phyloP scores from a whole-genome alignment of 2,329 filamentous ascomycete species.

The Proliferodiscus dingleyae region DNA sequence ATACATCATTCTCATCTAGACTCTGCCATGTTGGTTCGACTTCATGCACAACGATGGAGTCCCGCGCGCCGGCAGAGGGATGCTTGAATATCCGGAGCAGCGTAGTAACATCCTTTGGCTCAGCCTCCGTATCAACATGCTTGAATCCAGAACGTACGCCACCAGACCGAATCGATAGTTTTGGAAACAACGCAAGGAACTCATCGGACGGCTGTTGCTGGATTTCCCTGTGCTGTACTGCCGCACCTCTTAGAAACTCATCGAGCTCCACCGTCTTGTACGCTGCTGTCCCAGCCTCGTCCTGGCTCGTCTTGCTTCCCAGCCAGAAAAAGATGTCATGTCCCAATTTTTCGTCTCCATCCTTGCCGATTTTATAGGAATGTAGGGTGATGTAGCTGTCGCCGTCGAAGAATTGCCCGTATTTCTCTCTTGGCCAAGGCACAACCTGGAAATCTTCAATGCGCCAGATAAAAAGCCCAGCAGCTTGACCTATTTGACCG shows the following conservation, averaged over 20 bases:
- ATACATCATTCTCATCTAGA: conserved; percentile 62
- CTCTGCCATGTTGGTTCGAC: conserved; percentile 57
- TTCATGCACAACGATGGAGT: conserved; percentile 55
- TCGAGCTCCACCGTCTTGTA: conserved; percentile 70
- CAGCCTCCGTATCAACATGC: conserved; percentile 49
- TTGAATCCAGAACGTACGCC: conserved; percentile 59
- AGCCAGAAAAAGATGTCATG: conserved; percentile 71
- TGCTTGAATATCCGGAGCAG: conserved; percentile 59
- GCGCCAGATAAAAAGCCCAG: conserved; percentile 60
- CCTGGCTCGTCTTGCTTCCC: conserved; percentile 59
- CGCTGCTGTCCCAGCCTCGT: conserved; percentile 63
- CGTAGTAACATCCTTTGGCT: conserved; percentile 41
- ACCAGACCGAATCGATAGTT: conserved; percentile 54
- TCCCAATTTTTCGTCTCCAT: conserved; percentile 42
- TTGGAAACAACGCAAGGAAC: conserved; percentile 57
- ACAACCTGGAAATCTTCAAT: conserved; percentile 64
- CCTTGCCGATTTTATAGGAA: conserved; percentile 48
- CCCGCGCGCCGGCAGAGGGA: conserved; percentile 38
- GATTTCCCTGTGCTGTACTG: conserved; percentile 61
- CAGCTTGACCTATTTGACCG: conserved; percentile 44
- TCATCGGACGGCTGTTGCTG: conserved; percentile 46
- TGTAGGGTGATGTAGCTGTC: conserved; percentile 64
- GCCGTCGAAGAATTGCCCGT: conserved; percentile 60
- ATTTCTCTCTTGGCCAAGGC: conserved; percentile 50
- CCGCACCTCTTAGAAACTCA: conserved; percentile 57